A percentile compares a stretch with the other conserved stretches of the same genome.
These are phyloP conservation scores for Talaromyces nanjingensis DNA, from an alignment of 495 filamentous ascomycete species.

Conservation along the genomic window DNA sequence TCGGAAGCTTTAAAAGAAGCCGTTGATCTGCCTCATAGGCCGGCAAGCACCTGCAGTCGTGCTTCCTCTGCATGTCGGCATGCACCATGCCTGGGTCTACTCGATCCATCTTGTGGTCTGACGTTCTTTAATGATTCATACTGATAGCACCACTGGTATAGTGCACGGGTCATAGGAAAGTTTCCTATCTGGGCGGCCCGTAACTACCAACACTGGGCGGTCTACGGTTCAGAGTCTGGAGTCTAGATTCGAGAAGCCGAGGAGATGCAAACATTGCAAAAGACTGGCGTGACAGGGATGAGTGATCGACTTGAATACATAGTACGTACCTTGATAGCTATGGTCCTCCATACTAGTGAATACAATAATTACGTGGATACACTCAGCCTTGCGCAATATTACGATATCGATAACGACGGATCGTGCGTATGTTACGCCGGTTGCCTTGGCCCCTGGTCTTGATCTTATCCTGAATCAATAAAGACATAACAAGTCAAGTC, in stretches of 20 bases:
- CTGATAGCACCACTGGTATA: not conserved
- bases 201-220: not conserved
- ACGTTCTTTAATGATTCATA: not conserved
- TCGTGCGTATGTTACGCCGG: no score
- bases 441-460: not conserved
- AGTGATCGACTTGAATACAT: no score
- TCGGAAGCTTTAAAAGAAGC: slow-evolving; percentile 7
- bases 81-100: not conserved
- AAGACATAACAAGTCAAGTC: not conserved
- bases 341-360: not conserved
- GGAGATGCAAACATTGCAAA: not conserved
- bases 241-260: not conserved
- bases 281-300: not conserved
- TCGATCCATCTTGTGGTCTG: not conserved
- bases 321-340: not conserved
- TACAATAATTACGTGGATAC: not conserved
- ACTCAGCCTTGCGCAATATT: slow-evolving; percentile 1
- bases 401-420: not conserved
- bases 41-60: not conserved
- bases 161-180: not conserved
- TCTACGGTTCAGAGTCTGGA: not conserved
- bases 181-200: not conserved
- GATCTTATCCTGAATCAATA: not conserved
- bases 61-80: not conserved
- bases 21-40: not conserved